Base-by-base conservation (phyloP, 495 filamentous ascomycete species). In the Darksidea phi region DNA sequence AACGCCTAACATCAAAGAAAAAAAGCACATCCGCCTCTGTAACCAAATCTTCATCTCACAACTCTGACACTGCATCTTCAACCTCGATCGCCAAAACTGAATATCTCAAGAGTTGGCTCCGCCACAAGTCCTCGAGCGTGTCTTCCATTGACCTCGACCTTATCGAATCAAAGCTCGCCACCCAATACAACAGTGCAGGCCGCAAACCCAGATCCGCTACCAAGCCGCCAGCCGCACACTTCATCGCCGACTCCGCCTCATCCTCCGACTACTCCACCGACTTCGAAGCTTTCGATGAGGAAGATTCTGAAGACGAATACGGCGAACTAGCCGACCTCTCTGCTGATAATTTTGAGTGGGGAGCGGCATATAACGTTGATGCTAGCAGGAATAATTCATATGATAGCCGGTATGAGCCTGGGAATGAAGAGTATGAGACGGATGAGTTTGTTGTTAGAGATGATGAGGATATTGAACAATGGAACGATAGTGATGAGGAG, bases 371-470 rank as follows among this genome's bases (percentile, higher is more conserved):
- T n/a, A 18, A 34, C 11, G n/a, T 32, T 8, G 15, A 21, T 20
- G 18, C 10, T 26, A 38, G 11, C 6, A 3, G 21, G 26, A 15
- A 57, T 21, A 2, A 17, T 13, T 48, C 42, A 4, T 48, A 48
- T 18, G 54, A 57, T 26, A 57, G 54, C 37, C 54, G 43, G 1
- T 48, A 10, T 24, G 54, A 48, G 15, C 43, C 54, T 7, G 54
- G 43, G 5, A 57, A 57, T 24, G 24, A 48, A 4, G 45, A 57
- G 1, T 57, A 57, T 43, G 42, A 57, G 32, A 24, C 18, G 10
- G 54, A 57, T 49, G 54, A 20, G 3, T 57, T 57, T 25, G 42
- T 49, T 12, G 54, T 57, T 34, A 20, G 1, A 26, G 54, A 37
- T 5, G 54, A 48, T 36, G 23, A 34, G 6, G 54, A 37, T 7